A percentile compares a stretch with the other conserved stretches of the same genome.
Conservation (phyloP, 2,329 filamentous ascomycete genomes). For the Massarina eburnea region DNA sequence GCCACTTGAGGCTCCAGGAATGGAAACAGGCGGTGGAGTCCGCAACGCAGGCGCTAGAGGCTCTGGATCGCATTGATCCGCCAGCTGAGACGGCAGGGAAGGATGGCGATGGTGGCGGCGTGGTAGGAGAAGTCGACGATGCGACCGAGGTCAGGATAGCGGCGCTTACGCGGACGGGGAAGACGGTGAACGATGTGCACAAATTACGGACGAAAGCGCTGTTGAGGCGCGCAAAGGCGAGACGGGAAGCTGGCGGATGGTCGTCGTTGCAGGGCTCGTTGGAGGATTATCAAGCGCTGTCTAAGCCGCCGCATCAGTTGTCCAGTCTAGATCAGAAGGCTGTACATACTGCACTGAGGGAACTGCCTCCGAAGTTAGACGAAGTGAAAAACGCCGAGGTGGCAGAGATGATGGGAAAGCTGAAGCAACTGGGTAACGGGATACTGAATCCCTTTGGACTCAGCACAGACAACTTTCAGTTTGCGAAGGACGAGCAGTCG, state of each 20-base stretch:
- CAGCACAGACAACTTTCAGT: slow-evolving; percentile 92
- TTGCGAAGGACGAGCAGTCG: slow-evolving; percentile 84
- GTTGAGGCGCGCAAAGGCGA: slow-evolving; percentile 74
- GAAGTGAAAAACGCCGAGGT: slow-evolving; percentile 84
- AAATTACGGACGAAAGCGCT: slow-evolving; percentile 82
- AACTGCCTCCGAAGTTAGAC: slow-evolving; percentile 69
- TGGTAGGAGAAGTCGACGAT: slow-evolving; percentile 63
- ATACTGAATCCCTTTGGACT: slow-evolving; percentile 91
- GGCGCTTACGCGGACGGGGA: slow-evolving; percentile 32
- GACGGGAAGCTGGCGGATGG: slow-evolving; percentile 74
- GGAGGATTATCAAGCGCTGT: slow-evolving; percentile 74
- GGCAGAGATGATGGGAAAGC: slow-evolving; percentile 95
- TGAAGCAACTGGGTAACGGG: slow-evolving; percentile 90
- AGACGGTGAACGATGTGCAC: slow-evolving; percentile 61
- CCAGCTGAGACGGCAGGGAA: slow-evolving; percentile 36
- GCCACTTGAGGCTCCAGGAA: slow-evolving; percentile 78
- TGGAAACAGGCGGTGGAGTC: slow-evolving; percentile 81
- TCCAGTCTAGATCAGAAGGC: slow-evolving; percentile 66
- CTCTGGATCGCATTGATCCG: slow-evolving; percentile 65
- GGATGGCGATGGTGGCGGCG: slow-evolving; percentile 51
- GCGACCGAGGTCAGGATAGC: slow-evolving; percentile 33
- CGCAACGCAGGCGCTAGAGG: slow-evolving; percentile 72
- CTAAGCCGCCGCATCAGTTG: slow-evolving; percentile 59
- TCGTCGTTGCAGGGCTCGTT: slow-evolving; percentile 75
- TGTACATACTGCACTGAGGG: slow-evolving; percentile 65